Base-by-base conservation (phyloP, 2,329 filamentous ascomycete species). In the Hypoxylon sp. region DNA sequence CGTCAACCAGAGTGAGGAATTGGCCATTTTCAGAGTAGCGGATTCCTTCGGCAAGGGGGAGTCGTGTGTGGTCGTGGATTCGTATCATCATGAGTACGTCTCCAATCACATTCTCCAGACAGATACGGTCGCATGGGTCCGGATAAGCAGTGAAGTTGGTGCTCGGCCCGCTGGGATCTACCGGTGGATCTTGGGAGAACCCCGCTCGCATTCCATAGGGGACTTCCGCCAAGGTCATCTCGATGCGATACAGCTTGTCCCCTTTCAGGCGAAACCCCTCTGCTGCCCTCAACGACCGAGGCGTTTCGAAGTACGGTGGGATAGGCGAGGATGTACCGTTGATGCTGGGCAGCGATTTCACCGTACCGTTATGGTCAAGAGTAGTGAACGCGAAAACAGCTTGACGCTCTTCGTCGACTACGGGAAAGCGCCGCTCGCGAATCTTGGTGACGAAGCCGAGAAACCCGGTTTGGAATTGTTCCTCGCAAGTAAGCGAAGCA, bases 391-490 rank as follows among this genome's bases (percentile, higher is more conserved):
- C 57, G 17, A 63, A 57, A 7, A 61, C 56, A 4, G 38, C 56
- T 27, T 61, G 58, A 7, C 58, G 57, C 46, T 61, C 60, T 31
- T 61, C 56, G 29, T 64, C 58, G 5, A 62, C 51, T n/a, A 62
- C 52, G 15, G 54, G 45, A 32, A 57, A 62, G 9, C 57, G 51
- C 19, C 58, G 58, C 36, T 58, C 61, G 27, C 58, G 54, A 19
- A 61, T 62, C 20, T 34, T 48, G 7, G 61, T 62, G 15, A 63
- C 60, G 21, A 61, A 63, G 1, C 60, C 61, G 9, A 63, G 55
- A 41, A 63, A 63, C 4, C 61, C 61, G 3, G 60, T 63, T 42
- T 62, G 61, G 43, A 63, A 62, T 16, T 63, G 60, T 19, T 57
- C 59, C 36, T 56, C 55, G 38, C 55, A 63, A 11, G 38, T 57